A percentile compares a stretch with the other conserved stretches of the same genome.
phyloP scores from a whole-genome alignment of 345 rosid species.

The Kernera saxatilis region DNA sequence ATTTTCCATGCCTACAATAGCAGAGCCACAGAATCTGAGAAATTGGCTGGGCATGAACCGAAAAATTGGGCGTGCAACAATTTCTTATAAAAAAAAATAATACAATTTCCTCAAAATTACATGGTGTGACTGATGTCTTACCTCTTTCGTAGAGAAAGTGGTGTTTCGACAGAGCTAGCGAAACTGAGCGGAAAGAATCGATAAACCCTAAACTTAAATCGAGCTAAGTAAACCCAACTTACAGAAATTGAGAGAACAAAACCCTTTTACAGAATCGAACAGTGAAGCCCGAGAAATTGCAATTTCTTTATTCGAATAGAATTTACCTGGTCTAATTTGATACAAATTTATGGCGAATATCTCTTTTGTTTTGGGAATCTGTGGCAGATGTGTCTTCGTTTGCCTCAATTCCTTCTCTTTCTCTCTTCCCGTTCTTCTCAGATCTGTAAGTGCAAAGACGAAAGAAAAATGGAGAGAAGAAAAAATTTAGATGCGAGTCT shows the following conservation, averaged over 20 bases:
- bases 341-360: not conserved
- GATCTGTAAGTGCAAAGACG: not conserved
- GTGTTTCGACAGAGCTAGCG: not conserved
- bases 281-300: conserved; percentile 10
- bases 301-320: not conserved
- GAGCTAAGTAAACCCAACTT: not conserved
- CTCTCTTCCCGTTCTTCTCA: not conserved
- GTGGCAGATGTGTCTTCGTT: not conserved
- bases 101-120: not conserved
- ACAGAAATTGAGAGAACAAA: not conserved
- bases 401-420: not conserved
- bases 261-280: not conserved
- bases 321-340: conserved; percentile 2
- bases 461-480: not conserved
- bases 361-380: not conserved
- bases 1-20: conserved; percentile 58
- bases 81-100: no score
- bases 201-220: not conserved
- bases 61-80: not conserved
- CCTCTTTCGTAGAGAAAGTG: not conserved
- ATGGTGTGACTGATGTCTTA: not conserved
- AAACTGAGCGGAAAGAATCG: not conserved
- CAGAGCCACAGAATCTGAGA: conserved; percentile 4
- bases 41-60: not conserved
- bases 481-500: not conserved